Conservation (phyloP, 2,329 filamentous ascomycete genomes). For the Aspergillus pseudoglaucus region DNA sequence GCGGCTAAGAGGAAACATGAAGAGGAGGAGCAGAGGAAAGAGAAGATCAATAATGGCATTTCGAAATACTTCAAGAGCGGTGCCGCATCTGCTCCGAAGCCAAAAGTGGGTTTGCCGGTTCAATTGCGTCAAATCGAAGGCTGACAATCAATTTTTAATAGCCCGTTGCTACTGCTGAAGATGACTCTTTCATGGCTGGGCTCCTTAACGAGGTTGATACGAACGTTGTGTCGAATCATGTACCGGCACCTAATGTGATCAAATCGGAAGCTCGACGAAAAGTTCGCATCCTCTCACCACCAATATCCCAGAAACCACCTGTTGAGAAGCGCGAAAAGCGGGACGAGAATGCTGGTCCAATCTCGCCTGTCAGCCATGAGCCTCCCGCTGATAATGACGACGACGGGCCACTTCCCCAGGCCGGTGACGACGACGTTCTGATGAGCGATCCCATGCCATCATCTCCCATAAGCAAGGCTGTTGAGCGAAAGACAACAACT, state of each 20-base stretch:
- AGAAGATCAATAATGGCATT: slow-evolving; percentile 85
- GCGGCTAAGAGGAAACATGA: slow-evolving; percentile 77
- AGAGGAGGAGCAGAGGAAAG: slow-evolving; percentile 75
- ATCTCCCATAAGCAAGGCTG: slow-evolving; percentile 74
- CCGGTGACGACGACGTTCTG: slow-evolving; percentile 66
- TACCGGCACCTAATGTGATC: slow-evolving; percentile 55
- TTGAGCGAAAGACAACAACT: slow-evolving; percentile 60
- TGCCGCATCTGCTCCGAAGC: slow-evolving; percentile 59
- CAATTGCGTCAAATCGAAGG: neutral
- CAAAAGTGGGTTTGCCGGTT: slow-evolving; percentile 57
- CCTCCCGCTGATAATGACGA: slow-evolving; percentile 43
- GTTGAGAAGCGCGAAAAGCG: slow-evolving; percentile 47
- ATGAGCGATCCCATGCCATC: slow-evolving; percentile 85
- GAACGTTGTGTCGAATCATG: slow-evolving; percentile 57
- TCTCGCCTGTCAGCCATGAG: slow-evolving; percentile 37
- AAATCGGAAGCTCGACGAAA: slow-evolving; percentile 72
- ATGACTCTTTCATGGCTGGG: slow-evolving; percentile 78
- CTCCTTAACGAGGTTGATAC: slow-evolving; percentile 83
- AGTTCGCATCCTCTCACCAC: slow-evolving; percentile 72
- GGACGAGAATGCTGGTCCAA: slow-evolving; percentile 40
- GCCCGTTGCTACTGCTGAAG: slow-evolving; percentile 74
- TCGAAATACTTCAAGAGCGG: slow-evolving; percentile 90
- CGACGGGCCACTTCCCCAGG: slow-evolving; percentile 48
- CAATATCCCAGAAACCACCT: slow-evolving; percentile 49
- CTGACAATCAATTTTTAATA: slow-evolving; percentile 33